phyloP scores from a whole-genome alignment of 2,329 filamentous ascomycete genomes.

The Aspergillus glaucus region DNA sequence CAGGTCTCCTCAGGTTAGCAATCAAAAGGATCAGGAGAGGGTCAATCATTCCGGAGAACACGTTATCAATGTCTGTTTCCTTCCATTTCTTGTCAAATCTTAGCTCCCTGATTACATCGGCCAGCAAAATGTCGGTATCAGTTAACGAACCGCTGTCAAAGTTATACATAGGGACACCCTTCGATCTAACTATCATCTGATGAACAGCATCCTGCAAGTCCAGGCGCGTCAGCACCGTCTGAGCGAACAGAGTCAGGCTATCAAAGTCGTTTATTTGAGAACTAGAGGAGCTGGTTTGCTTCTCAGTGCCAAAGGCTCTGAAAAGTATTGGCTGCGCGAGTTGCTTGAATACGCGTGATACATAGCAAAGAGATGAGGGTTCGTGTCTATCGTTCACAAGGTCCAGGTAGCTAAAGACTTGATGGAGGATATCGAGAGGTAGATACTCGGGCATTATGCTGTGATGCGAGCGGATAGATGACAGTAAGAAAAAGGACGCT shows the following conservation, averaged over 20 bases:
- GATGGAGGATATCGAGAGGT: neutral
- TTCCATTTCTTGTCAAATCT: no score
- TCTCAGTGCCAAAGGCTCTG: neutral
- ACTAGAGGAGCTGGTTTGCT: neutral
- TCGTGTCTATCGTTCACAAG: neutral
- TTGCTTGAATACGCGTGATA: neutral
- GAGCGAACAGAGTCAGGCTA: conserved; percentile 1
- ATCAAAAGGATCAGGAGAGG: no score
- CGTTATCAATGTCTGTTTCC: no score
- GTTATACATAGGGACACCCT: neutral
- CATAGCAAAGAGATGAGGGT: neutral
- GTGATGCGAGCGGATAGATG: conserved; percentile 13
- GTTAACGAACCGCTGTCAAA: no score
- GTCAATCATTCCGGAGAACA: no score
- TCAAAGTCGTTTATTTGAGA: neutral
- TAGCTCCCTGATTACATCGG: no score
- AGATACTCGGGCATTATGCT: neutral
- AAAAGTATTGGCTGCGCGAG: conserved; percentile 4
- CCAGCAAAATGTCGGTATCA: no score
- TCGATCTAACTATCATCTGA: neutral
- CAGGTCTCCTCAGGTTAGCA: no score
- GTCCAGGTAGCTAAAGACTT: neutral
- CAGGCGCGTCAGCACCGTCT: conserved; percentile 3
- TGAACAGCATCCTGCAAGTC: neutral
- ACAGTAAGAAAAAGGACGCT: neutral